Evolutionary conservation across 805 yeast species (phyloP).

Genomic region (Metschnikowia lunata): DNA sequence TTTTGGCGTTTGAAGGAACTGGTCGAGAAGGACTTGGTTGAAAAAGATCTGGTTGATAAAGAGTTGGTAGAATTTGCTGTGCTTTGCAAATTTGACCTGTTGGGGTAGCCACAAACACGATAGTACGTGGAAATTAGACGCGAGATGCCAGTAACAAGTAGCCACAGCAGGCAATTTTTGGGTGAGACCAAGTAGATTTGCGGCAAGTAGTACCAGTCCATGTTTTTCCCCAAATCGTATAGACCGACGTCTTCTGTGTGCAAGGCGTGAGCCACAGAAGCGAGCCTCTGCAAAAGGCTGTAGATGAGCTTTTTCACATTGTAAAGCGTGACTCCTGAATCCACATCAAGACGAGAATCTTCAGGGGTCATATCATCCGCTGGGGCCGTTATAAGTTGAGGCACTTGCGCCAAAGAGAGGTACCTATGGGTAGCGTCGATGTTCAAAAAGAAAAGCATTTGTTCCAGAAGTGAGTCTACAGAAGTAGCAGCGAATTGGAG

Average conservation of each 20-base stretch:
- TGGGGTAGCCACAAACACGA: slow-evolving; percentile 14
- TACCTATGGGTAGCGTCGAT: slow-evolving; percentile 37
- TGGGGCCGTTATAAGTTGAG: slow-evolving; percentile 23
- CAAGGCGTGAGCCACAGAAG: slow-evolving; percentile 12
- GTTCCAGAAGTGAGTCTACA: slow-evolving; percentile 39
- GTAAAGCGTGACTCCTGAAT: slow-evolving; percentile 12
- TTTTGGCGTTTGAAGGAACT: slow-evolving; percentile 25
- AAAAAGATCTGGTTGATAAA: background rate
- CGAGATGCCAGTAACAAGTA: slow-evolving; percentile 32
- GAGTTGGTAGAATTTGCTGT: background rate
- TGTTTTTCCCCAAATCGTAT: background rate
- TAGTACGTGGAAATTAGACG: slow-evolving; percentile 31
- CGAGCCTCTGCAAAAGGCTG: slow-evolving; percentile 17
- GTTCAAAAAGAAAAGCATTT: slow-evolving; percentile 37
- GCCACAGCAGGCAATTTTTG: slow-evolving; percentile 34
- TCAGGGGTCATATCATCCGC: background rate
- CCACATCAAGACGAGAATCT: background rate
- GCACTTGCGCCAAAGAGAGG: slow-evolving; percentile 24
- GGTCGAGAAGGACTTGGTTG: slow-evolving; percentile 1
- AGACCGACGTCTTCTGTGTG: slow-evolving; percentile 13
- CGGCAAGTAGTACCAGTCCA: slow-evolving; percentile 24
- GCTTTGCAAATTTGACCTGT: no score
- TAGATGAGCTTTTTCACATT: slow-evolving; percentile 22
- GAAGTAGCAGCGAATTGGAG: slow-evolving; percentile 36
- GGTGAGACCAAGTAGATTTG: slow-evolving; percentile 20